These are phyloP conservation scores for Lepidopterella palustris DNA, from an alignment of 495 filamentous ascomycete genomes.

Conservation along the genomic window DNA sequence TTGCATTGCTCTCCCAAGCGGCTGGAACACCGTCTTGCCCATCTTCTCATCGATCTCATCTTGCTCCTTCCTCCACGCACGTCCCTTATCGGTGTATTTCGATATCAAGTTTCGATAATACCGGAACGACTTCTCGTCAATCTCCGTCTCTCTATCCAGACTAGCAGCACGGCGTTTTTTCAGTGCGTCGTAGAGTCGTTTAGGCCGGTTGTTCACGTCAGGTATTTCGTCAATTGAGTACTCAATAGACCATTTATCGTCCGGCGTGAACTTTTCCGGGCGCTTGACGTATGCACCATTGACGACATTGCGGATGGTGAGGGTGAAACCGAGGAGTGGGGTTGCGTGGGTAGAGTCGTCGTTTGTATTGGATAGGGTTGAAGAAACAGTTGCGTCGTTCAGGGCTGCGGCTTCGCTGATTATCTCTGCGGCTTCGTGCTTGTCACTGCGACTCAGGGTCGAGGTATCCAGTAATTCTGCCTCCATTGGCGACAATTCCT, in stretches of 20 bases:
- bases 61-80: slow-evolving; percentile 43
- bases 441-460: no score
- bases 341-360: slow-evolving; percentile 6
- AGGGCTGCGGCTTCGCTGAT: no score
- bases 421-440: no score
- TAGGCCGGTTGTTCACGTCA: slow-evolving; percentile 30
- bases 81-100: slow-evolving; percentile 41
- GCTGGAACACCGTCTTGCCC: slow-evolving; percentile 21
- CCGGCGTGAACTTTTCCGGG: slow-evolving; percentile 44
- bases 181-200: slow-evolving; percentile 45
- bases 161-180: slow-evolving; percentile 47
- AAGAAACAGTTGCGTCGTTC: no score
- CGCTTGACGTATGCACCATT: slow-evolving; percentile 59
- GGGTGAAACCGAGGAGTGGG: slow-evolving; percentile 56
- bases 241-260: slow-evolving; percentile 66
- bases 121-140: slow-evolving; percentile 37
- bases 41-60: slow-evolving; percentile 42
- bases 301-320: slow-evolving; percentile 66
- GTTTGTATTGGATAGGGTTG: neutral
- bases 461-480: no score
- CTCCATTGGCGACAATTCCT: no score
- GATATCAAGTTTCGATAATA: slow-evolving; percentile 42
- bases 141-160: slow-evolving; percentile 30
- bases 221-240: slow-evolving; percentile 62
- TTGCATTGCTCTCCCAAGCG: slow-evolving; percentile 8